Evolutionary conservation across 2,329 filamentous ascomycete genomes (phyloP).

Genomic region (Moelleriella libera): DNA sequence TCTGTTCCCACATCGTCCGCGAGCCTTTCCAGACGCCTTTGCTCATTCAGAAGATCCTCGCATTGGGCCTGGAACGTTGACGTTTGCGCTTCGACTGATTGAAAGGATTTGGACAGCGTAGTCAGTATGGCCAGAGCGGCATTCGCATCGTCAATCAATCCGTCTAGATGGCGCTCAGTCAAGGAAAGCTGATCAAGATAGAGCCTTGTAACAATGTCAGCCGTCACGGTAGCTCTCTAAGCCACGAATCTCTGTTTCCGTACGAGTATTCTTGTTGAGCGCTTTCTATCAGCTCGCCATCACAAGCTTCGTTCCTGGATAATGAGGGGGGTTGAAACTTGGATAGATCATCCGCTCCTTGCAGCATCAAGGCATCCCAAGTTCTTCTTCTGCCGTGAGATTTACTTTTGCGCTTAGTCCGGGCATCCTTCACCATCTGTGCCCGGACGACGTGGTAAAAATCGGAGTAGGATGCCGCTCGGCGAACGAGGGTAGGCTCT

Average conservation of each 20-base stretch:
- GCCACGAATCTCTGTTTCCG: no score
- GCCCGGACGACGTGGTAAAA: constrained; percentile 52
- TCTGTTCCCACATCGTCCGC: constrained; percentile 79
- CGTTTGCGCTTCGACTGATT: constrained; percentile 76
- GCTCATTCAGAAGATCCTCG: constrained; percentile 71
- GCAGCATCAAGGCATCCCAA: constrained; percentile 33
- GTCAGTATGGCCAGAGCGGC: constrained; percentile 63
- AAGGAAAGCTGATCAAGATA: constrained; percentile 72
- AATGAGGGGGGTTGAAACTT: constrained; percentile 1
- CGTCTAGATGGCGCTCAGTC: constrained; percentile 70
- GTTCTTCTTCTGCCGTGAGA: constrained; percentile 23
- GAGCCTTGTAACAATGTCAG: constrained; percentile 33
- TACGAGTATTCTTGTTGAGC: constrained; percentile 79
- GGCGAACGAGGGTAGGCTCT: constrained; percentile 46
- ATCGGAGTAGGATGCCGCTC: constrained; percentile 64
- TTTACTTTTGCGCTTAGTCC: constrained; percentile 22
- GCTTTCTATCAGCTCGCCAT: constrained; percentile 59
- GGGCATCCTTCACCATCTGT: constrained; percentile 36
- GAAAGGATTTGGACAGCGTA: constrained; percentile 73
- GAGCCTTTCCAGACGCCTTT: constrained; percentile 62
- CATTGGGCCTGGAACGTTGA: constrained; percentile 88
- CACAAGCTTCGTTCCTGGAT: constrained; percentile 24
- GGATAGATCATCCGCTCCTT: constrained; percentile 11
- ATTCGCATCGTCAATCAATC: constrained; percentile 63
- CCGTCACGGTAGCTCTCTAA: no score